Conservation (phyloP, 257 asterid species). For the Jacaranda mimosifolia region DNA sequence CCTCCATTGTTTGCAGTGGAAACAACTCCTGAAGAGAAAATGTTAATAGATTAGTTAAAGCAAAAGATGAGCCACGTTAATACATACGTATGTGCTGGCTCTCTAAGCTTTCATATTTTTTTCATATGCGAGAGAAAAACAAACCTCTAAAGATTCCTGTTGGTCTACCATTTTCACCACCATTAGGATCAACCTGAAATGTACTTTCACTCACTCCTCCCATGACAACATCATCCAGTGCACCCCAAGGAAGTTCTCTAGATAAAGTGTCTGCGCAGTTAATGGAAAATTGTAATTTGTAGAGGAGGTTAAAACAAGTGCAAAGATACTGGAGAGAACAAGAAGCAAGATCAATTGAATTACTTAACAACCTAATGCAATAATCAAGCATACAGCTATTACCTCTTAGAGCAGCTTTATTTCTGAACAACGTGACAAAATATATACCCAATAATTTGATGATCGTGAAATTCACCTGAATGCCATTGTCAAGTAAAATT, state of each 20-base stretch:
- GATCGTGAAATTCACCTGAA: conserved; percentile 22
- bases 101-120: conserved; percentile 2
- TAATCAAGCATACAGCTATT: neutral
- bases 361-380: neutral
- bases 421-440: conserved; percentile 8
- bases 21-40: conserved; percentile 65
- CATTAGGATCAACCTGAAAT: conserved; percentile 73
- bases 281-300: conserved; percentile 17
- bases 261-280: conserved; percentile 59
- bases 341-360: neutral
- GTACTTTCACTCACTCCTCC: conserved; percentile 98
- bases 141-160: conserved; percentile 91
- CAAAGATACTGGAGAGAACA: neutral
- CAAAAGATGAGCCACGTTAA: neutral
- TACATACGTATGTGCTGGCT: neutral
- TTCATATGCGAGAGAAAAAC: conserved; percentile 26
- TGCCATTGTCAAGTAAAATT: conserved; percentile 15
- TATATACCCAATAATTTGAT: conserved; percentile 14
- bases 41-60: conserved; percentile 22
- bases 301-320: neutral
- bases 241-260: conserved; percentile 90
- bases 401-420: conserved; percentile 1
- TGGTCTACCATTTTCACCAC: conserved; percentile 84
- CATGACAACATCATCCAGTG: conserved; percentile 98
- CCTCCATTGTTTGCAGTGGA: conserved; percentile 98